Percentiles rank a stretch among this genome's conserved stretches.
Conservation (phyloP, 169 alveolate genomes). For the Babesia bigemina region DNA sequence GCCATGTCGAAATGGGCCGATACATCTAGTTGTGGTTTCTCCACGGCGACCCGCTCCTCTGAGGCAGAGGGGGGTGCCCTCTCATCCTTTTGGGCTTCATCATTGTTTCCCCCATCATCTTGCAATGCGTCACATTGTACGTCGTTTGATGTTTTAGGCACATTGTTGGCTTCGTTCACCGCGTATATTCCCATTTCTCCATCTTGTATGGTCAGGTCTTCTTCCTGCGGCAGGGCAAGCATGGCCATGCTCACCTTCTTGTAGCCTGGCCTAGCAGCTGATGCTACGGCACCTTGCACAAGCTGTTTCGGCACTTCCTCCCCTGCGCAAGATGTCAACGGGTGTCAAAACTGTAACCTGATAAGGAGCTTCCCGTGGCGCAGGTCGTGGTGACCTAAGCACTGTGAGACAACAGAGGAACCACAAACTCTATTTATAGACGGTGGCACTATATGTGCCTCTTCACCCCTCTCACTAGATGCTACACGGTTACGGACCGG, state of each 20-base stretch:
- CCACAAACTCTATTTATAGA: slow-evolving; percentile 22
- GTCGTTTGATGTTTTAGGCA: no score
- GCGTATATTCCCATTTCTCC: background rate
- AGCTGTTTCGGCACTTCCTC: background rate
- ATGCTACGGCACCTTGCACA: background rate
- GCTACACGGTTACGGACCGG: background rate
- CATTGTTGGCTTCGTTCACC: background rate
- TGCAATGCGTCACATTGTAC: no score
- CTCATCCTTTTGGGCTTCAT: background rate
- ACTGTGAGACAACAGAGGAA: no score
- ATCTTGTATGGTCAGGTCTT: background rate
- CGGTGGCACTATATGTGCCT: slow-evolving; percentile 2
- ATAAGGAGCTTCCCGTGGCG: background rate
- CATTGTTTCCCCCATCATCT: no score
- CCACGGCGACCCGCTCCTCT: background rate
- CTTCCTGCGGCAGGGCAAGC: slow-evolving; percentile 7
- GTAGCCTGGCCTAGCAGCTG: no score
- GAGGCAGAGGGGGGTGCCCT: background rate
- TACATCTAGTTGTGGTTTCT: background rate
- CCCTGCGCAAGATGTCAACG: background rate
- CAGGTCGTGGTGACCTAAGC: slow-evolving; percentile 26
- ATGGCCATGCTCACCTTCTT: slow-evolving; percentile 15
- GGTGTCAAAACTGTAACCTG: background rate
- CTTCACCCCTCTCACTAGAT: background rate
- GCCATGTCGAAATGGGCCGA: no score